Conservation (phyloP, 2,329 filamentous ascomycete genomes). For the Trichocomaceae sp. region DNA sequence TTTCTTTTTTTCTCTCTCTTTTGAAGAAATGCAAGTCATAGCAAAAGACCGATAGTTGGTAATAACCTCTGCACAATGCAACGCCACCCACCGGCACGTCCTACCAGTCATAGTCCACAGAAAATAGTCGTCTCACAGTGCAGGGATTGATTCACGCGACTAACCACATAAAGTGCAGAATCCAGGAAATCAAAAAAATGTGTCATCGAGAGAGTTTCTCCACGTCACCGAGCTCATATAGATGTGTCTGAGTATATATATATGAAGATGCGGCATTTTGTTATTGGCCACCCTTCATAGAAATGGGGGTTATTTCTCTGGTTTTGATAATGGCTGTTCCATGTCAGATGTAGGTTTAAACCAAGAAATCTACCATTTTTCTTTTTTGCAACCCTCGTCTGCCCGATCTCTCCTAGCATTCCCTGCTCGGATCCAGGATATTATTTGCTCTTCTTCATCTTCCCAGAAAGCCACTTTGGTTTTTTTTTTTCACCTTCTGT, state of each 20-base stretch:
- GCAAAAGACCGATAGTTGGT: constrained; percentile 4
- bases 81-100: constrained; percentile 5
- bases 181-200: background rate
- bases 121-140: background rate
- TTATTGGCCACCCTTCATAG: background rate
- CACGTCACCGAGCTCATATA: constrained; percentile 10
- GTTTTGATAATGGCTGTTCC: background rate
- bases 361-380: constrained; percentile 1
- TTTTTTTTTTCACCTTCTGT: constrained; percentile 1
- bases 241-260: too few relatives aligned
- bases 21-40: constrained; percentile 10
- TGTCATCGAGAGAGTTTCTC: constrained; percentile 4
- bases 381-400: background rate
- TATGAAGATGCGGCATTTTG: constrained; percentile 8
- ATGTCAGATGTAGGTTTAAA: constrained; percentile 8
- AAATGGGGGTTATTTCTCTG: background rate
- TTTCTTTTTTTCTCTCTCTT: background rate
- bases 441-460: background rate
- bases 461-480: background rate
- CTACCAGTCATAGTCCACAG: constrained; percentile 2
- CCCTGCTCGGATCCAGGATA: constrained; percentile 2
- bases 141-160: constrained; percentile 12
- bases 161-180: constrained; percentile 2
- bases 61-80: constrained; percentile 6
- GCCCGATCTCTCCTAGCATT: background rate